A percentile compares a stretch with the other conserved stretches of the same genome.
Conservation (phyloP, 2,329 filamentous ascomycete genomes). For the Pleoardoris graminearum region DNA sequence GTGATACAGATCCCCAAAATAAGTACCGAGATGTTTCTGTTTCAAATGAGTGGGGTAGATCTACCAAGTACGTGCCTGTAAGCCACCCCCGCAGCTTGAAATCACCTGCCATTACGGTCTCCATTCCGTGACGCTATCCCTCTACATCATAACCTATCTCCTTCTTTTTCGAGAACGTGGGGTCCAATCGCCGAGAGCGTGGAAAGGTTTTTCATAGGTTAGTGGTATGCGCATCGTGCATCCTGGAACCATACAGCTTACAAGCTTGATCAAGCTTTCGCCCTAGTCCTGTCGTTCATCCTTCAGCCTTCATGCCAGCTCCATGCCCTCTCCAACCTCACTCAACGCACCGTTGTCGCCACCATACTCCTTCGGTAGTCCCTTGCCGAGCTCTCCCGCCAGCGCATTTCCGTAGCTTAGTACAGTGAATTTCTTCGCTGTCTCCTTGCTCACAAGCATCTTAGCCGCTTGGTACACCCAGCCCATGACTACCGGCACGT, state of each 20-base stretch:
- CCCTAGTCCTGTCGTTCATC: neutral
- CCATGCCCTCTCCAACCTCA: slow-evolving; percentile 48
- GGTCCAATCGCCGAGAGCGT: too few relatives aligned
- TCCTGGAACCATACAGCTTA: too few relatives aligned
- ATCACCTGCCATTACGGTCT: neutral
- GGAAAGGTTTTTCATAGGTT: too few relatives aligned
- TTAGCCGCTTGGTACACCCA: slow-evolving; percentile 62
- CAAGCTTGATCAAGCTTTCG: too few relatives aligned
- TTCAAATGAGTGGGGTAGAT: slow-evolving; percentile 1
- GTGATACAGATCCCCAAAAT: too few relatives aligned
- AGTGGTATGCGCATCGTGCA: too few relatives aligned
- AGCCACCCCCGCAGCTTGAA: neutral
- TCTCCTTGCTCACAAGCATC: slow-evolving; percentile 53
- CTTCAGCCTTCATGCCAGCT: slow-evolving; percentile 47
- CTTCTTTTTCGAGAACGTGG: too few relatives aligned
- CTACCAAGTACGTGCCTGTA: neutral
- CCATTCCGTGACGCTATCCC: neutral
- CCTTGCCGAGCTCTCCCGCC: slow-evolving; percentile 65
- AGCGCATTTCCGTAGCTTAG: slow-evolving; percentile 66
- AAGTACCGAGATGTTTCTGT: neutral
- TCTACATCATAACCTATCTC: neutral
- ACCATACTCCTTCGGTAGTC: slow-evolving; percentile 77
- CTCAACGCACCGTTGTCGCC: slow-evolving; percentile 65
- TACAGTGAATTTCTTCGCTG: slow-evolving; percentile 54
- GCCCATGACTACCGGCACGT: slow-evolving; percentile 88